A percentile compares a stretch with the other conserved stretches of the same genome.
These are phyloP conservation scores for Pleomassaria siparia DNA, from an alignment of 2,329 filamentous ascomycete genomes.

Conservation along the genomic window DNA sequence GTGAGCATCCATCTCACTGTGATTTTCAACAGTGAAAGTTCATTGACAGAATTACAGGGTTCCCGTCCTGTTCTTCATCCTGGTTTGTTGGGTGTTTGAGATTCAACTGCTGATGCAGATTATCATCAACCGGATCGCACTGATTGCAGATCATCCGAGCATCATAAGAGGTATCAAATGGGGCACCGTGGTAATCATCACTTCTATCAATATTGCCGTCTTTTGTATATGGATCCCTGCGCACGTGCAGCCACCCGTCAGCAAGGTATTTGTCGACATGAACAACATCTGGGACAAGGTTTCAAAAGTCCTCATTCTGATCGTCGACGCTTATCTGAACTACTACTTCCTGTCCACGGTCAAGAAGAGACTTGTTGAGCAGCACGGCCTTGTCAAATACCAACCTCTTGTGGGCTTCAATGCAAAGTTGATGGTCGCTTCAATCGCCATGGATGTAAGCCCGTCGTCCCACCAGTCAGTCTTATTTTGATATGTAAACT, in stretches of 20 bases:
- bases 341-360: slow-evolving; percentile 54
- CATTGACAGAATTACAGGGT: slow-evolving; percentile 19
- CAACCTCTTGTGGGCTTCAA: slow-evolving; percentile 45
- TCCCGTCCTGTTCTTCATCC: slow-evolving; percentile 35
- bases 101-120: slow-evolving; percentile 58
- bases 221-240: slow-evolving; percentile 58
- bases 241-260: slow-evolving; percentile 39
- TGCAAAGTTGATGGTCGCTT: slow-evolving; percentile 43
- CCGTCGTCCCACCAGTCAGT: background rate
- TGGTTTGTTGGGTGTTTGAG: slow-evolving; percentile 36
- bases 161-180: slow-evolving; percentile 50
- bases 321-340: slow-evolving; percentile 56
- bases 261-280: slow-evolving; percentile 47
- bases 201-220: slow-evolving; percentile 55
- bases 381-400: slow-evolving; percentile 46
- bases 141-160: slow-evolving; percentile 48
- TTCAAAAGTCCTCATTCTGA: slow-evolving; percentile 55
- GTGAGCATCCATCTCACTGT: slow-evolving; percentile 17
- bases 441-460: slow-evolving; percentile 45
- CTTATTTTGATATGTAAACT: too few species aligned
- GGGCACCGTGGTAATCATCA: slow-evolving; percentile 49
- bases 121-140: slow-evolving; percentile 56
- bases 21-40: background rate
- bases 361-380: slow-evolving; percentile 39
- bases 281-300: slow-evolving; percentile 57